Evolutionary conservation across 805 yeast species (phyloP).

Genomic region (Candida easanensis): DNA sequence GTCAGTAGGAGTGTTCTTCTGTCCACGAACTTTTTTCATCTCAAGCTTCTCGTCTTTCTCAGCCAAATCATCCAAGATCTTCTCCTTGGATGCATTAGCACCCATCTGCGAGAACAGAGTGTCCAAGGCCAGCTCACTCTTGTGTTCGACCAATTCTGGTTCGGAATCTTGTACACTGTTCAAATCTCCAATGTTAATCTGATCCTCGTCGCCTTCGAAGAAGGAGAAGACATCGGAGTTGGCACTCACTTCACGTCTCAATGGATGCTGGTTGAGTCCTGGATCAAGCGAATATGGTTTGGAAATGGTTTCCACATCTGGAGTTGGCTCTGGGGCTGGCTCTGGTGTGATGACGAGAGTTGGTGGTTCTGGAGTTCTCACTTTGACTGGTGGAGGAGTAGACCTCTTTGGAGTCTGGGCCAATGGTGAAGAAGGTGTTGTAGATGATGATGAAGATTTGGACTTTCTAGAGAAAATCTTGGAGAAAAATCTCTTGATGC

Average conservation of each 20-base stretch:
- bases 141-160: slow-evolving; percentile 13
- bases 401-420: too few relatives aligned
- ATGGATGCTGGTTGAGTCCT: slow-evolving; percentile 1
- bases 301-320: too few relatives aligned
- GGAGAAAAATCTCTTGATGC: slow-evolving; percentile 22
- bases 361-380: background rate
- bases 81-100: background rate
- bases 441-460: background rate
- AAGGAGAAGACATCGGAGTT: slow-evolving; percentile 23
- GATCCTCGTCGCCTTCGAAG: slow-evolving; percentile 25
- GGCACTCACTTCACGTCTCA: slow-evolving; percentile 4
- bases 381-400: too few relatives aligned
- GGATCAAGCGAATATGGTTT: background rate
- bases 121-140: slow-evolving; percentile 3
- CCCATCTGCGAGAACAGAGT: background rate
- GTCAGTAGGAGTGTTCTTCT: background rate
- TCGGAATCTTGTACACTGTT: slow-evolving; percentile 19
- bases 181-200: slow-evolving; percentile 15
- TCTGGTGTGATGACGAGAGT: too few relatives aligned
- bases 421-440: background rate
- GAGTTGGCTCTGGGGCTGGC: too few relatives aligned
- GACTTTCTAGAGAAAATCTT: slow-evolving; percentile 14
- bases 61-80: background rate
- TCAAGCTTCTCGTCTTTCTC: slow-evolving; percentile 1
- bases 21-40: slow-evolving; percentile 7